Conservation (phyloP, 495 filamentous ascomycete species). For the Parathielavia hyrcaniae region DNA sequence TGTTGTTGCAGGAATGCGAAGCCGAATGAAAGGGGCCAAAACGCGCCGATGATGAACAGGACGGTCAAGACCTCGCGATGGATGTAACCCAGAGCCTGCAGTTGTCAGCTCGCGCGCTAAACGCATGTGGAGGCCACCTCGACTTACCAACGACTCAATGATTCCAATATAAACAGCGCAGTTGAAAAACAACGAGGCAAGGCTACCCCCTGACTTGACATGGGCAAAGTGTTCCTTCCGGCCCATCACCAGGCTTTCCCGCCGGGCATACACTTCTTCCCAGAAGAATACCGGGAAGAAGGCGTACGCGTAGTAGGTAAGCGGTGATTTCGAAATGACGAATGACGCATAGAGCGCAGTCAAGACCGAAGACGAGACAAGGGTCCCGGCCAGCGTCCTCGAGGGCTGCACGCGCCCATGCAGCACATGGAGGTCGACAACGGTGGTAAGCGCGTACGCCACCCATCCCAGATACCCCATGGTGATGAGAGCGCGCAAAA, state of each 20-base stretch:
- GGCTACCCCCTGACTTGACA: conserved; percentile 51
- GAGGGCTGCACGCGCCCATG: conserved; percentile 62
- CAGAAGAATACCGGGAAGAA: conserved; percentile 92
- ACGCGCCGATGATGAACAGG: conserved; percentile 65
- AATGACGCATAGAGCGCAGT: conserved; percentile 72
- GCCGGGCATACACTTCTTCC: conserved; percentile 86
- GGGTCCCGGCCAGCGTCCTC: conserved; percentile 52
- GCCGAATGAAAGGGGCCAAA: conserved; percentile 77
- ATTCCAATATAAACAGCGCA: conserved; percentile 60
- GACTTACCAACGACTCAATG: conserved; percentile 75
- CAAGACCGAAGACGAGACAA: conserved; percentile 70
- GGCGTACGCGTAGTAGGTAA: conserved; percentile 86
- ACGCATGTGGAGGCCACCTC: conserved; percentile 1
- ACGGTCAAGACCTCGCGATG: conserved; percentile 79
- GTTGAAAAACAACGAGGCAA: conserved; percentile 56
- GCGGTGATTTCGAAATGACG: conserved; percentile 67
- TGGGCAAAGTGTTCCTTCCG: conserved; percentile 62
- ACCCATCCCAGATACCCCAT: conserved; percentile 97
- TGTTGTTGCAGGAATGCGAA: conserved; percentile 62
- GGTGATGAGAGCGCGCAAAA: conserved; percentile 85
- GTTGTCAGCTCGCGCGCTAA: conserved; percentile 17
- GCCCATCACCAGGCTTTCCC: conserved; percentile 62
- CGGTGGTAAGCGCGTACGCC: conserved; percentile 84
- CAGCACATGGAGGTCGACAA: conserved; percentile 84
- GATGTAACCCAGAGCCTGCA: conserved; percentile 69